Base-by-base conservation (phyloP, 2,329 filamentous ascomycete species). In the Daldinia sp. region DNA sequence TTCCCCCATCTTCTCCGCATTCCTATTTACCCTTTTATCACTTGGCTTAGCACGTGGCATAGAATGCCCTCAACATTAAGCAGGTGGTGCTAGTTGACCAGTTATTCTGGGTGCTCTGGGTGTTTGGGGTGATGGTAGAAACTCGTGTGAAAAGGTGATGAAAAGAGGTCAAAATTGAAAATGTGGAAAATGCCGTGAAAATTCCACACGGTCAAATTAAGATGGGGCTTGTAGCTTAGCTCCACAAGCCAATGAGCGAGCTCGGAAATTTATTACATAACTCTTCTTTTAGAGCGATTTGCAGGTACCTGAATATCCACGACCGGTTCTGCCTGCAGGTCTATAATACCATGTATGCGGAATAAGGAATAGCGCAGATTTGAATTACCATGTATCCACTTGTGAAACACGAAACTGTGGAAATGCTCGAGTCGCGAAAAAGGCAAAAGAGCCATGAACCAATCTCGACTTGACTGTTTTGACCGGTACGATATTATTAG, bases 201-300 rank as follows among this genome's bases (percentile, higher is more conserved):
- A 45, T 45, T 45, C 39, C 39, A 8, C n/a, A 45, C 21, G 1
- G 13, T n/a, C 6, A 25, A 45, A n/a, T 45, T n/a, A 27, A 45
- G 15, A 45, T 27, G 43, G 35, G 15, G 15, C 7, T n/a, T 13
- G 10, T 39, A 15, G 15, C 3, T 25, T 37, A 10, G 29, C 27
- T 43, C 23, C 11, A 45, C 39, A n/a, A 10, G 17, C 58, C 54
- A 65, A 65, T 58, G 13, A 47, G 25, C 47, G 17, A 29, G 21
- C 15, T 25, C 29, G 37, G 53, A 55, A 29, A 41, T 32, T 58
- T 64, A 61, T 61, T 61, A 64, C 39, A 49, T 64, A 61, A 58
- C 13, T 23, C n/a, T 8, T 48, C 8, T 32, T 21, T 21, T 50
- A 34, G 15, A 32, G 17, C 17, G 17, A 32, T 27, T 25, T 45